phyloP scores from a whole-genome alignment of 805 yeast species.

The Teunomyces pallodes region DNA sequence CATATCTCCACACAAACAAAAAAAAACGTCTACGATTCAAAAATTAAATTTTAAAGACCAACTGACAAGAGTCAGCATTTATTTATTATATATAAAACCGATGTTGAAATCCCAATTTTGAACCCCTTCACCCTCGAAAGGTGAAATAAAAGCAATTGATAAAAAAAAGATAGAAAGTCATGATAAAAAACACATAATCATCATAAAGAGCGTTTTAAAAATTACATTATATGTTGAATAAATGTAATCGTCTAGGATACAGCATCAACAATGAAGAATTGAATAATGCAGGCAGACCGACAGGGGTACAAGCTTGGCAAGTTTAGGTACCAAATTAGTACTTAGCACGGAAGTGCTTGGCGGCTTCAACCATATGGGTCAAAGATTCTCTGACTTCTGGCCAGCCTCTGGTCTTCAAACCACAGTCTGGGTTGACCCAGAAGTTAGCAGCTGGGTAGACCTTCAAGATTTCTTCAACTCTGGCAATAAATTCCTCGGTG shows the following conservation, averaged over 20 bases:
- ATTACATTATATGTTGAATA: conserved; percentile 51
- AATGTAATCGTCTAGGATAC: conserved; percentile 37
- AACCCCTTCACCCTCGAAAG: conserved; percentile 27
- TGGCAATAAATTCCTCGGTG: conserved; percentile 89
- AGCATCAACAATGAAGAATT: conserved; percentile 41
- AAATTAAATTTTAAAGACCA: background rate
- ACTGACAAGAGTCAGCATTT: background rate
- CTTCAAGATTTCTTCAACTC: conserved; percentile 92
- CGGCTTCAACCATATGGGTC: conserved; percentile 99
- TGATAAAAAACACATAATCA: conserved; percentile 17
- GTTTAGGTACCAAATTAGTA: conserved; percentile 20
- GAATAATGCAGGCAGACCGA: conserved; percentile 32
- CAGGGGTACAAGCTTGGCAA: conserved; percentile 1
- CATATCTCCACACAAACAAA: background rate
- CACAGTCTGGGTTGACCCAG: conserved; percentile 99
- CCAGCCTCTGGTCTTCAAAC: conserved; percentile 99
- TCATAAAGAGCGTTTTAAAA: conserved; percentile 6
- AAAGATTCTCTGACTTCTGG: conserved; percentile 92
- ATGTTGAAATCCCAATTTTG: conserved; percentile 49
- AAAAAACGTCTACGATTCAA: background rate
- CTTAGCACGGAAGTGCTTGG: conserved; percentile 75
- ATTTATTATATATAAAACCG: conserved; percentile 28
- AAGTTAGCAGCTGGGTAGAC: conserved; percentile 97
- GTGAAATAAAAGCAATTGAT: conserved; percentile 11
- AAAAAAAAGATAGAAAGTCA: conserved; percentile 14